Evolutionary conservation across 2,329 filamentous ascomycete genomes (phyloP), one percentile per base, ranked within the genome.

Genomic region (Hortaea werneckii): DNA sequence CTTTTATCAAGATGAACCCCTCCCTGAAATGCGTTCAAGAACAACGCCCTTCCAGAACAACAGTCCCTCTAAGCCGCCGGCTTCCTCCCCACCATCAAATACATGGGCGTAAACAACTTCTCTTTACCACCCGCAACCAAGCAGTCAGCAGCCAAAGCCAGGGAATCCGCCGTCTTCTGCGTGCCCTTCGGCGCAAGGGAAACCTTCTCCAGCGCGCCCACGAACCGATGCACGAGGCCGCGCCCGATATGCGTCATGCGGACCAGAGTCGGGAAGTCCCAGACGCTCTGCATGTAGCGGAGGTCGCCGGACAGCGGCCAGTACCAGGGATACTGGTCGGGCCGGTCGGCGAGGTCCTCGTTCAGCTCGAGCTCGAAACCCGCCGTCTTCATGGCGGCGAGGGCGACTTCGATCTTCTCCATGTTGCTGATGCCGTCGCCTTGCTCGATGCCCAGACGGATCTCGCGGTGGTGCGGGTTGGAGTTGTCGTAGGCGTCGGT

Each of bases 31-130:
- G 20, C 20, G 20, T 20, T 20, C 20, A 20, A 20, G 4, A 20
- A 20, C 4, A 2, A 20, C 4, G 4, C 20, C 20, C 4, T 20
- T 20, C 20, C 20, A 20, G 20, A 20, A 20, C 4, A 20, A 20
- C 20, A 20, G 2, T 20, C 20, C 20, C 4, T 20, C 20, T 20
- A 20, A 20, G 20, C 20, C 4, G 37, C 37, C 37, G 90, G 87
- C 76, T 95, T 95, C 69, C 86, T 81, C 50, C 80, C 90, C 49
- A 95, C 79, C 87, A 95, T 95, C 62, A 96, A 74, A 71, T 95
- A 95, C 90, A 96, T 96, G 46, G 90, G 90, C 1, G 90, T 96
- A 71, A 96, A 96, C n/a, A 96, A 77, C 67, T 94, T 85, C 72
- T 89, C 76, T 65, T 80, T 79, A 32, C 82, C 90, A 67, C 90